Percentiles rank a stretch among this genome's conserved stretches.
Evolutionary conservation across 1,284 basidiomycete species (phyloP).

Genomic region (Thelephora terrestris): DNA sequence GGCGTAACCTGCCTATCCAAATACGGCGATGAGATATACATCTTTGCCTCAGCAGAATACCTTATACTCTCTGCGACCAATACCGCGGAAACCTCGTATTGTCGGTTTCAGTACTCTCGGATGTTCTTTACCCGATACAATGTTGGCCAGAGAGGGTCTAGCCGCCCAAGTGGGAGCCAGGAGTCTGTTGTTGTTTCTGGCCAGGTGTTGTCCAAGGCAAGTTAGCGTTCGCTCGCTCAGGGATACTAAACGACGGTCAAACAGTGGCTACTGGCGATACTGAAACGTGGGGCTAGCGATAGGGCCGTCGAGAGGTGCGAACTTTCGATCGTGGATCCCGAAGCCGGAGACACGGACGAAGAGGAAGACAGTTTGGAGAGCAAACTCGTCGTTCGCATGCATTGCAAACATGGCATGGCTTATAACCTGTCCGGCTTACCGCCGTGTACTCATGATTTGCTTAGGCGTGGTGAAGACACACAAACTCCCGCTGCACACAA

Average conservation of each 20-base stretch:
- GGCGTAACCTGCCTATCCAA: conserved; percentile 64
- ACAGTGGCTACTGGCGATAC: conserved; percentile 59
- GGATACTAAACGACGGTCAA: conserved; percentile 1
- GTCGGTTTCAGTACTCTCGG: conserved; percentile 60
- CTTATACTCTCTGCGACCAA: conserved; percentile 65
- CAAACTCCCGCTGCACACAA: conserved; percentile 48
- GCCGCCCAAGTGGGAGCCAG: conserved; percentile 6
- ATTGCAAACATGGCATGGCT: conserved; percentile 68
- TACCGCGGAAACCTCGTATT: conserved; percentile 69
- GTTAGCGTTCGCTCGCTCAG: conserved; percentile 5
- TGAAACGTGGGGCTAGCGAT: conserved; percentile 64
- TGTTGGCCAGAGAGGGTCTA: conserved; percentile 21
- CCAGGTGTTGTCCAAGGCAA: conserved; percentile 59
- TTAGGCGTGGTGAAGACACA: conserved; percentile 74
- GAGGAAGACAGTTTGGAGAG: conserved; percentile 58
- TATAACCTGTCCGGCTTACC: conserved; percentile 3
- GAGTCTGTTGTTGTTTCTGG: conserved; percentile 28
- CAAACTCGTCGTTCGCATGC: conserved; percentile 55
- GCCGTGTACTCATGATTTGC: conserved; percentile 2
- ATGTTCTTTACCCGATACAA: conserved; percentile 63
- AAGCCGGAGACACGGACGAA: conserved; percentile 26
- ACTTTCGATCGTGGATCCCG: conserved; percentile 52
- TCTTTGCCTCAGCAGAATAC: conserved; percentile 50
- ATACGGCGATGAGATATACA: conserved; percentile 69
- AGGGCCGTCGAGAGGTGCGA: conserved; percentile 69